phyloP scores from a whole-genome alignment of 2,329 filamentous ascomycete genomes.

The Xylaria polymorpha region DNA sequence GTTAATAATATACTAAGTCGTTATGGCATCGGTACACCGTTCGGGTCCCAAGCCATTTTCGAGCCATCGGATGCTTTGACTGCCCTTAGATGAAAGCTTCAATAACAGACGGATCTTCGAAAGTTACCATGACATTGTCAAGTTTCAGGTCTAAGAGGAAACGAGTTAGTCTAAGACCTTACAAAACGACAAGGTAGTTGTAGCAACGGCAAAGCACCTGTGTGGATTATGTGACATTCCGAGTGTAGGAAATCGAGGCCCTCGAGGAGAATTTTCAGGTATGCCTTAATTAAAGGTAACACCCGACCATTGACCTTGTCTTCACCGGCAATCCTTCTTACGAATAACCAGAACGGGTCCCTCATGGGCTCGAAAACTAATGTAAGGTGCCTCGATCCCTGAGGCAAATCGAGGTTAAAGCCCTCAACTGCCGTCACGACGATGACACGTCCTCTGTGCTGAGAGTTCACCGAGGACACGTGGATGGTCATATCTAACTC shows the following conservation, averaged over 20 bases:
- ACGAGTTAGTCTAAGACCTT: neutral
- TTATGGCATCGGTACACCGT: conserved; percentile 19
- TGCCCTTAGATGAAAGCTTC: conserved; percentile 7
- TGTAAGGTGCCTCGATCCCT: conserved; percentile 8
- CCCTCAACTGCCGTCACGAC: conserved; percentile 5
- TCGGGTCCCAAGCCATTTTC: conserved; percentile 13
- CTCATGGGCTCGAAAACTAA: conserved; percentile 21
- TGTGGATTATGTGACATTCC: conserved; percentile 21
- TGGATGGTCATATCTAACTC: conserved; percentile 18
- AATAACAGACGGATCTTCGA: conserved; percentile 16
- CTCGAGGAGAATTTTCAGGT: conserved; percentile 14
- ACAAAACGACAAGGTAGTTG: conserved; percentile 1
- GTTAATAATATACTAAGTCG: no score
- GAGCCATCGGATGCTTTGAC: conserved; percentile 14
- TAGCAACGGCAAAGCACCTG: conserved; percentile 4
- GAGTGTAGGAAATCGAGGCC: conserved; percentile 20
- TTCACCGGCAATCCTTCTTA: conserved; percentile 6
- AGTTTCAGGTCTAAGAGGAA: conserved; percentile 15
- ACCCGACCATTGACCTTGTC: neutral
- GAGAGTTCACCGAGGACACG: neutral
- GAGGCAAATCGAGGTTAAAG: conserved; percentile 12
- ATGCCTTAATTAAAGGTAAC: conserved; percentile 10
- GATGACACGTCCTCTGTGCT: conserved; percentile 17
- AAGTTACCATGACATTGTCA: conserved; percentile 21
- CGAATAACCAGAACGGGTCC: conserved; percentile 16